phyloP scores from a whole-genome alignment of 345 rosid species.

The thale cress (Arabidopsis thaliana) region DNA sequence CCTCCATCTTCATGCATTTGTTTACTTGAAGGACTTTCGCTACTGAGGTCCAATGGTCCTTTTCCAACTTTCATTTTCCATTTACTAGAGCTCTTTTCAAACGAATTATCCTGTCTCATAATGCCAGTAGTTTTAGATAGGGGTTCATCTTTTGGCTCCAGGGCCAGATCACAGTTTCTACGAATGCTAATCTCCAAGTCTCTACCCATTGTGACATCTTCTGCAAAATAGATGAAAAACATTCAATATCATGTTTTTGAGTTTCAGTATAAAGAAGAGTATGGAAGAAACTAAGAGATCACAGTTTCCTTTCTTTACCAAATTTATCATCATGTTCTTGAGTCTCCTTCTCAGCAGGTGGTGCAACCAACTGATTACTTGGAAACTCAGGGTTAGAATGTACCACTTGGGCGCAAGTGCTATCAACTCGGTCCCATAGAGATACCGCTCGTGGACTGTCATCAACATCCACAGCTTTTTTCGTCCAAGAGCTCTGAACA shows the following conservation, averaged over 20 bases:
- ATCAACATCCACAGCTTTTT: constrained; percentile 60
- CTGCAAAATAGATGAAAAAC: constrained; percentile 41
- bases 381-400: constrained; percentile 56
- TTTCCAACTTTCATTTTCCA: constrained; percentile 46
- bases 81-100: constrained; percentile 44
- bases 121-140: constrained; percentile 28
- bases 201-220: constrained; percentile 50
- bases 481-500: constrained; percentile 77
- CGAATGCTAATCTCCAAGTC: constrained; percentile 49
- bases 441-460: constrained; percentile 58
- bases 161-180: constrained; percentile 48
- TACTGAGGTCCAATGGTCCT: constrained; percentile 39
- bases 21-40: constrained; percentile 45
- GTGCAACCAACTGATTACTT: constrained; percentile 46
- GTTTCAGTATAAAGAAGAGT: constrained; percentile 20
- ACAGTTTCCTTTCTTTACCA: constrained; percentile 44
- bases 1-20: constrained; percentile 43
- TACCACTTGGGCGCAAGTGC: constrained; percentile 71
- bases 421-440: constrained; percentile 63
- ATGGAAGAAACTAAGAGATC: constrained; percentile 18
- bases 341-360: constrained; percentile 47
- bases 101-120: constrained; percentile 34
- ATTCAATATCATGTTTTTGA: constrained; percentile 13
- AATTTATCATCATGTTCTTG: constrained; percentile 47
- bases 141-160: constrained; percentile 49